phyloP scores from a whole-genome alignment of 192 early-diverging fungal species.

The Backusella tuberculispora region DNA sequence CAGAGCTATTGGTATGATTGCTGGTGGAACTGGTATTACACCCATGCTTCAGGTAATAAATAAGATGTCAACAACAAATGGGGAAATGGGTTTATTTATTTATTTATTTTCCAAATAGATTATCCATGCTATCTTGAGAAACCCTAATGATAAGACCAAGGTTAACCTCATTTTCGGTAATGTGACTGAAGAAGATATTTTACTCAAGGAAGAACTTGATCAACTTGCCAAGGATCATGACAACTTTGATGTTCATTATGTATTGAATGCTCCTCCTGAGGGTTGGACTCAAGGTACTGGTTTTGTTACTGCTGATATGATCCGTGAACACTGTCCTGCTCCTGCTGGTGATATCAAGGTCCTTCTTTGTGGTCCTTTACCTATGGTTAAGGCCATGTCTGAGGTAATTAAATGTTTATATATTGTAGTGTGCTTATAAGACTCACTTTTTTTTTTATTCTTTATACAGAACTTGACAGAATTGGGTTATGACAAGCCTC shows the following conservation, averaged over 20 bases:
- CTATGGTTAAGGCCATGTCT: constrained; percentile 28
- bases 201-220: constrained; percentile 85
- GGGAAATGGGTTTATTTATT: background rate
- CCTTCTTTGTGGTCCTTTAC: constrained; percentile 74
- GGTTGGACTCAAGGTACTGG: constrained; percentile 86
- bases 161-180: constrained; percentile 93
- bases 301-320: constrained; percentile 86
- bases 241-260: constrained; percentile 80
- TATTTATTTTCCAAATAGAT: constrained; percentile 53
- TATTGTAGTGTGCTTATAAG: background rate
- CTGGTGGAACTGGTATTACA: constrained; percentile 78
- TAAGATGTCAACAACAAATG: constrained; percentile 43
- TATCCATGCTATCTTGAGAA: constrained; percentile 81
- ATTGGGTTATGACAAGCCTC: constrained; percentile 79
- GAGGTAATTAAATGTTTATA: constrained; percentile 8
- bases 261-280: constrained; percentile 79
- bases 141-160: constrained; percentile 87
- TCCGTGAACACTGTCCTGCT: constrained; percentile 69
- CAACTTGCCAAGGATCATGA: constrained; percentile 69
- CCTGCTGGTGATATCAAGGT: constrained; percentile 85
- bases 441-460: background rate
- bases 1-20: constrained; percentile 76
- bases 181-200: constrained; percentile 86
- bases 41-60: constrained; percentile 88
- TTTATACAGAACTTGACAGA: constrained; percentile 53